These are phyloP conservation scores for Microsporum canis DNA, from an alignment of 2,329 filamentous ascomycete genomes.

Conservation along the genomic window DNA sequence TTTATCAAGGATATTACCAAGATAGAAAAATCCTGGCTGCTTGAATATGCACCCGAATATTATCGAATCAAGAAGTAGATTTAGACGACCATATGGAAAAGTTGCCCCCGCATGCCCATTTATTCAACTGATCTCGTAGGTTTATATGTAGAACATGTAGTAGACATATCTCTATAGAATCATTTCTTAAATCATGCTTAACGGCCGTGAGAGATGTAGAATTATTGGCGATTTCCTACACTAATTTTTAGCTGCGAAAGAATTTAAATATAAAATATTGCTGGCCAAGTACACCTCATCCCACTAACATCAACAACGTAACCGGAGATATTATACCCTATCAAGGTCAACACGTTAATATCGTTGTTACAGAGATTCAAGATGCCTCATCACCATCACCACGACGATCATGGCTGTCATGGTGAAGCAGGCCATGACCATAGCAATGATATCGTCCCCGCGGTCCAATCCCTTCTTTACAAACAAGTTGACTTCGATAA, in stretches of 20 bases:
- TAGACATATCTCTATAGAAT: no score
- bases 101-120: no score
- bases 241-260: no score
- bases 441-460: constrained; percentile 82
- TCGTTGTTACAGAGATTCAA: not conserved
- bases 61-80: constrained; percentile 47
- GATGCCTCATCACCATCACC: constrained; percentile 23
- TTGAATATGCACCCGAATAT: constrained; percentile 78
- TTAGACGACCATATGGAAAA: not conserved
- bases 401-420: constrained; percentile 39
- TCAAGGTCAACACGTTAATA: not conserved
- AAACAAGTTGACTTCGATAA: constrained; percentile 82
- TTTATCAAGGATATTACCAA: constrained; percentile 89
- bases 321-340: not conserved
- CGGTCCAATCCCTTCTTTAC: constrained; percentile 82
- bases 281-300: not conserved
- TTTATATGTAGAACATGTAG: not conserved
- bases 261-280: no score
- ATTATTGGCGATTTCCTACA: no score
- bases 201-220: no score
- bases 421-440: constrained; percentile 65
- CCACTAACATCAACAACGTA: not conserved
- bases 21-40: constrained; percentile 83
- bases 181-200: no score
- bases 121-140: not conserved